These are phyloP conservation scores for Rhytidhysteron rufulum DNA, from an alignment of 2,329 filamentous ascomycete species.

Conservation along the genomic window DNA sequence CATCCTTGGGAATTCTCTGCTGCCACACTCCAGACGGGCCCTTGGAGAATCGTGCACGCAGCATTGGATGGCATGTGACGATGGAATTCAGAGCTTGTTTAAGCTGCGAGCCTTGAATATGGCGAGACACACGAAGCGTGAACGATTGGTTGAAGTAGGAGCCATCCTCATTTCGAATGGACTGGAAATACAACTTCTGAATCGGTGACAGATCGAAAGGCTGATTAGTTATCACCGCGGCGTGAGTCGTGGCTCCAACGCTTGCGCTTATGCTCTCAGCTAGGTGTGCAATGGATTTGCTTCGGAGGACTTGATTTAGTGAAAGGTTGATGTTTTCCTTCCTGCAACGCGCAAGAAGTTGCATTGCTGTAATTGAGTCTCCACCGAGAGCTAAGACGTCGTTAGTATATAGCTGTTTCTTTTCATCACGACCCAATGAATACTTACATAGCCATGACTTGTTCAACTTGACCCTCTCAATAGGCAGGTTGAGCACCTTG, in stretches of 20 bases:
- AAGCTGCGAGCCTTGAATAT: conserved; percentile 16
- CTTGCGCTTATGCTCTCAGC: conserved; percentile 15
- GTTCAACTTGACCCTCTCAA: conserved; percentile 20
- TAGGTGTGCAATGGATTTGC: conserved; percentile 27
- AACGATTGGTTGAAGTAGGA: conserved; percentile 46
- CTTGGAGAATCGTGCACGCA: conserved; percentile 26
- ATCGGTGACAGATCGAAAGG: conserved; percentile 43
- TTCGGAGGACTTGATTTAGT: conserved; percentile 28
- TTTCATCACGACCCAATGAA: background rate
- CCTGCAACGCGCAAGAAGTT: conserved; percentile 25
- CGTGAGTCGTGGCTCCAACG: conserved; percentile 6
- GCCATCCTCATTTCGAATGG: conserved; percentile 24
- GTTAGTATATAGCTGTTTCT: background rate
- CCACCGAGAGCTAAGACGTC: conserved; percentile 22
- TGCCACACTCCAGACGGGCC: conserved; percentile 14
- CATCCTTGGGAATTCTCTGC: conserved; percentile 15
- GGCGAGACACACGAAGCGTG: conserved; percentile 32
- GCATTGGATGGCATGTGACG: conserved; percentile 29
- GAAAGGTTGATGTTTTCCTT: conserved; percentile 28
- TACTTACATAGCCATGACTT: conserved; percentile 29
- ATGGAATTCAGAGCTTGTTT: conserved; percentile 21
- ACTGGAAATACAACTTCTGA: conserved; percentile 43
- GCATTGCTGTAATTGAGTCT: conserved; percentile 31
- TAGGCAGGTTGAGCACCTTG: conserved; percentile 36
- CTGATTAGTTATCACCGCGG: conserved; percentile 19